A percentile compares a stretch with the other conserved stretches of the same genome.
These are phyloP conservation scores for Globisporangium apiculatum DNA, from an alignment of 352 stramenopile genomes.

Conservation along the genomic window DNA sequence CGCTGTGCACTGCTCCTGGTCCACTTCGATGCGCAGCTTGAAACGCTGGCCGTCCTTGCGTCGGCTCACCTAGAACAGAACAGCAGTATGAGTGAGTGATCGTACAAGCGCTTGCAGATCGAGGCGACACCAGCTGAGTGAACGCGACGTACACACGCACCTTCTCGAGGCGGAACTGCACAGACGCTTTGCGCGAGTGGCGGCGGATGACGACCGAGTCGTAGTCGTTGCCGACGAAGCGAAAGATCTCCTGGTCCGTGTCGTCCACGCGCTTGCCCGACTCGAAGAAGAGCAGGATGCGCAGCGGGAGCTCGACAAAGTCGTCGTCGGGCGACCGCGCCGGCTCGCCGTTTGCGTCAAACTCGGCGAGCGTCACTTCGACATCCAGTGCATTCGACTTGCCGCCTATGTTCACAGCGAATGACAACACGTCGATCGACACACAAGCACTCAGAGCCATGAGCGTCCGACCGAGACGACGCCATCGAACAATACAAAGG, in stretches of 20 bases:
- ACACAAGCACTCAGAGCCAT: not conserved
- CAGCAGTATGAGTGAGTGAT: too few relatives aligned
- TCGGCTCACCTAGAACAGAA: constrained; percentile 43
- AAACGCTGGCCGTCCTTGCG: constrained; percentile 82
- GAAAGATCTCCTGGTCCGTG: constrained; percentile 82
- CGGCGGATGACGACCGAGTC: constrained; percentile 75
- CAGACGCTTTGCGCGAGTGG: constrained; percentile 46
- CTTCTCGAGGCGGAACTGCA: constrained; percentile 83
- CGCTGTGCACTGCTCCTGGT: constrained; percentile 77
- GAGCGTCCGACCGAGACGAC: not conserved
- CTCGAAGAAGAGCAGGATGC: constrained; percentile 79
- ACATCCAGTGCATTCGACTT: constrained; percentile 78
- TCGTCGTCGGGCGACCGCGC: constrained; percentile 58
- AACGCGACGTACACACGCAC: constrained; percentile 8
- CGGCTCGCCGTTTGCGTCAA: constrained; percentile 58
- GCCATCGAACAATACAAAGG: not conserved
- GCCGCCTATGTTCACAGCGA: constrained; percentile 23
- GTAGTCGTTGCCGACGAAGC: constrained; percentile 82
- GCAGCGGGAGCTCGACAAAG: constrained; percentile 76
- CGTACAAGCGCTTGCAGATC: not conserved
- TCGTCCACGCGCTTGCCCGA: constrained; percentile 82
- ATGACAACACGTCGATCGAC: not conserved
- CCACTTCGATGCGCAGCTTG: constrained; percentile 77
- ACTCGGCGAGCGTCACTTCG: constrained; percentile 77
- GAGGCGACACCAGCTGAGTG: not conserved